Evolutionary conservation across 306 rosid species (phyloP).

Genomic region (Ormosia emarginata): DNA sequence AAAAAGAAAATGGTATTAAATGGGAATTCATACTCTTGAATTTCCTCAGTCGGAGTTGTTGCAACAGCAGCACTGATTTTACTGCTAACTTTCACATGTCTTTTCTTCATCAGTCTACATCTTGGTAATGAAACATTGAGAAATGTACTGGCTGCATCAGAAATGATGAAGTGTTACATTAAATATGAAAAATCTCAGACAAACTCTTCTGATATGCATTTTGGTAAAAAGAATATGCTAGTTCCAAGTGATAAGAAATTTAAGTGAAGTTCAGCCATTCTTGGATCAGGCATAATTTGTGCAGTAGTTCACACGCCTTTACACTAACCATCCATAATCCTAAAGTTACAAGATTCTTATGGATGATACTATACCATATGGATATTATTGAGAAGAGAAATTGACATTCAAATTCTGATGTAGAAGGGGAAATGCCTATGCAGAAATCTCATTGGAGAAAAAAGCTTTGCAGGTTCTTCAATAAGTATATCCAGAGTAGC

Average conservation of each 20-base stretch:
- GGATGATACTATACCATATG: not conserved
- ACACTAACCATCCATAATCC: not conserved
- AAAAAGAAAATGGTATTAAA: not conserved
- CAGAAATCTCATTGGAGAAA: not conserved
- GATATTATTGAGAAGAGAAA: not conserved
- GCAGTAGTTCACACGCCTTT: not conserved
- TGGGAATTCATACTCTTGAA: slow-evolving; percentile 59
- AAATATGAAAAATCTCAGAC: not conserved
- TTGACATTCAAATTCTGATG: not conserved
- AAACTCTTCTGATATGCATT: not conserved
- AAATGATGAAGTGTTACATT: slow-evolving; percentile 14
- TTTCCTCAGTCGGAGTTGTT: slow-evolving; percentile 45
- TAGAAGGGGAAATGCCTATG: not conserved
- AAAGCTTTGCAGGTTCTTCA: not conserved
- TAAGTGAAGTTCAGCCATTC: not conserved
- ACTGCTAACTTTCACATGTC: slow-evolving; percentile 35
- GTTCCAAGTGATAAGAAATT: not conserved
- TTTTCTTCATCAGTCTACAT: slow-evolving; percentile 32
- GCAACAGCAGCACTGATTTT: slow-evolving; percentile 57
- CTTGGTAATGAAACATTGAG: slow-evolving; percentile 44
- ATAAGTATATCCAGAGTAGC: no score
- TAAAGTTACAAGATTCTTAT: not conserved
- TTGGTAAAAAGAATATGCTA: not conserved
- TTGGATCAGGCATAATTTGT: not conserved
- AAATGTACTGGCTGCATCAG: slow-evolving; percentile 55